Conservation (phyloP, 495 filamentous ascomycete species). For the Filosporella fistucella region DNA sequence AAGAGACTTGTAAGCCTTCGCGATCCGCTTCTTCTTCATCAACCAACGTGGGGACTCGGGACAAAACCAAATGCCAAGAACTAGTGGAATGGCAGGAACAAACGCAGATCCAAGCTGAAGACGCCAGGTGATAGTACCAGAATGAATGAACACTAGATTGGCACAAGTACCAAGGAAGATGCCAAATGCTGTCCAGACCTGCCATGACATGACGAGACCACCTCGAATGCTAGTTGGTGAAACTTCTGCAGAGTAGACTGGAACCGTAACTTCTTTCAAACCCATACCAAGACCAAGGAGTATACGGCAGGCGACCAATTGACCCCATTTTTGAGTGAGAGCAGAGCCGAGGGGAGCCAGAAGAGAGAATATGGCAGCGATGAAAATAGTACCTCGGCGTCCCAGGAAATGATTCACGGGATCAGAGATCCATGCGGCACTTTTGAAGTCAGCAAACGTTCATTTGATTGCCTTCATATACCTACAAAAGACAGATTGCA, state of each 20-base stretch:
- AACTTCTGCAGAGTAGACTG: constrained; percentile 60
- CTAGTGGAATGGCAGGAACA: constrained; percentile 64
- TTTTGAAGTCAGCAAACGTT: constrained; percentile 46
- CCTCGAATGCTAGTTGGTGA: constrained; percentile 57
- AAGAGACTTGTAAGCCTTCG: constrained; percentile 60
- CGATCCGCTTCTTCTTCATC: constrained; percentile 59
- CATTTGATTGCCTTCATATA: not conserved
- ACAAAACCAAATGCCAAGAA: constrained; percentile 59
- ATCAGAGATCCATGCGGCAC: constrained; percentile 68
- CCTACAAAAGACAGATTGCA: constrained; percentile 14
- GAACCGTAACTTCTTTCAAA: constrained; percentile 40
- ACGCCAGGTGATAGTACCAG: constrained; percentile 54
- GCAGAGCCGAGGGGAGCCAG: constrained; percentile 51
- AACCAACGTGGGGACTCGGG: constrained; percentile 62
- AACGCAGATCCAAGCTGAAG: constrained; percentile 63
- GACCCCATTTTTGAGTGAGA: constrained; percentile 54
- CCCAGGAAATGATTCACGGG: constrained; percentile 64
- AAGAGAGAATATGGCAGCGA: constrained; percentile 46
- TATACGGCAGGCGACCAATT: constrained; percentile 58
- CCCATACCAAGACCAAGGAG: constrained; percentile 74
- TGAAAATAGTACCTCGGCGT: constrained; percentile 64
- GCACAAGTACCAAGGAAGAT: constrained; percentile 56
- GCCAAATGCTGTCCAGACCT: constrained; percentile 56
- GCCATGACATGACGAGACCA: constrained; percentile 61
- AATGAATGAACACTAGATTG: constrained; percentile 53